These are phyloP conservation scores for Kodamaea sp. DNA, from an alignment of 1,139 yeast genomes.

Conservation along the genomic window DNA sequence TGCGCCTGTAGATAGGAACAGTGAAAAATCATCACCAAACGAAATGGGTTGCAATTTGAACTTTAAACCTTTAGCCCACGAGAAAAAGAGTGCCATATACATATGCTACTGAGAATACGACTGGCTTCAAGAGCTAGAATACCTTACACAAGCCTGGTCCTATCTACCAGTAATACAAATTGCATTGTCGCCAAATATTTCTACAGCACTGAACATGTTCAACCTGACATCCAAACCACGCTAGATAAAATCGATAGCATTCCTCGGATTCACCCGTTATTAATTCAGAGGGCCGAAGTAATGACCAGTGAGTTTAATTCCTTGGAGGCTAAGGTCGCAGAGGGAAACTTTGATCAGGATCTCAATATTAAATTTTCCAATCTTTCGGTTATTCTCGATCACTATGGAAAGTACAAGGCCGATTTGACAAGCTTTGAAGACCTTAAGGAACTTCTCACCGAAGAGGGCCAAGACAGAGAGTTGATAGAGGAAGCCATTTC, in stretches of 20 bases:
- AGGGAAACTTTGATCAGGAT: constrained; percentile 54
- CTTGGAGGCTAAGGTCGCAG: constrained; percentile 50
- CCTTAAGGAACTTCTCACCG: constrained; percentile 34
- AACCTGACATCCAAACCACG: background rate
- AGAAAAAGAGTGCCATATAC: too few relatives aligned
- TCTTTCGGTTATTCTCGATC: constrained; percentile 54
- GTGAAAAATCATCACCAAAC: too few relatives aligned
- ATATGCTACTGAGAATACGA: constrained; percentile 3
- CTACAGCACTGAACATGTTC: background rate
- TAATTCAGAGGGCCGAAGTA: constrained; percentile 61
- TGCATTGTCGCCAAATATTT: too few relatives aligned
- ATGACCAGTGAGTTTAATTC: constrained; percentile 50
- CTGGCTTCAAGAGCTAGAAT: background rate
- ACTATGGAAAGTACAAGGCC: constrained; percentile 48
- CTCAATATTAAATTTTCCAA: constrained; percentile 59
- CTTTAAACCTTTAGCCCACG: too few relatives aligned
- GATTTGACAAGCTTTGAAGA: constrained; percentile 38
- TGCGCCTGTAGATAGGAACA: too few relatives aligned
- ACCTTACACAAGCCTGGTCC: too few relatives aligned
- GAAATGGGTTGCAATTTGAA: too few relatives aligned
- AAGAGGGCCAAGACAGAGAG: constrained; percentile 32
- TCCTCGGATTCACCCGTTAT: constrained; percentile 54
- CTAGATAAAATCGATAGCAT: constrained; percentile 11
- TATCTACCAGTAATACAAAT: too few relatives aligned
- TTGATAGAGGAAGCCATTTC: constrained; percentile 28